Evolutionary conservation across 1,284 basidiomycete genomes (phyloP), one percentile per base, ranked within the genome.

Genomic region (Ceratobasidium sp.): DNA sequence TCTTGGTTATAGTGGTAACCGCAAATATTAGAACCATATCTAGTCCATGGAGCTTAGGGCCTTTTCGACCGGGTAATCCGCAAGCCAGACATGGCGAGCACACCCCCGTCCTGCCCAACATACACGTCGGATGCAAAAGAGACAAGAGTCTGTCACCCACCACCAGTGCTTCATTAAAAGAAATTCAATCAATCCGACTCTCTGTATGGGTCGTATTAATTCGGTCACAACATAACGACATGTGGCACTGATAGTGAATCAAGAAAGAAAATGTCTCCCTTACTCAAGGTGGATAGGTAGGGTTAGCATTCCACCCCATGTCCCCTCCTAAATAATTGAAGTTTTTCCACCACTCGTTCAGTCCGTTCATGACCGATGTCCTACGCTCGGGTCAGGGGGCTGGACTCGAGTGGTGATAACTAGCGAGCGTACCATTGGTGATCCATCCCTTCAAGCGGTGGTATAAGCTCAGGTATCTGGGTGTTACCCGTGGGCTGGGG

Each of bases 311-410:
- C 49, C 68, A 43, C 34, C 25, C 22, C 17, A 70, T 37, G 37
- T 56, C 54, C 22, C 52, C 54, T 13, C 68, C 68, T 43, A 61
- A 37, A 49, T 71, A 61, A 25, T 71, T 71, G 56, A 71, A 71
- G 37, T 71, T 71, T 44, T 61, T 71, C 69, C 69, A 71, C 69
- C 69, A 71, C 25, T 71, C 69, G 25, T 71, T 71, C 2, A 71
- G 43, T 46, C 69, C 69, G 29, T 32, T 71, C 54, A 71, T 61
- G 13, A 71, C 69, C 25, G 54, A 59, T 44, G 40, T 71, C 69
- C 69, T 71, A 61, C 37, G 22, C 2, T 5, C 43, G 17, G 25
- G 19, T 43, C 11, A 37, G 40, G n/a, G 15, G 13, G 40, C 37
- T 11, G 17, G 22, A 44, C 11, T 44, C 13, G 5, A n/a, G 22